phyloP scores from a whole-genome alignment of 1,284 basidiomycete species.

The Rhodotorula sp. region DNA sequence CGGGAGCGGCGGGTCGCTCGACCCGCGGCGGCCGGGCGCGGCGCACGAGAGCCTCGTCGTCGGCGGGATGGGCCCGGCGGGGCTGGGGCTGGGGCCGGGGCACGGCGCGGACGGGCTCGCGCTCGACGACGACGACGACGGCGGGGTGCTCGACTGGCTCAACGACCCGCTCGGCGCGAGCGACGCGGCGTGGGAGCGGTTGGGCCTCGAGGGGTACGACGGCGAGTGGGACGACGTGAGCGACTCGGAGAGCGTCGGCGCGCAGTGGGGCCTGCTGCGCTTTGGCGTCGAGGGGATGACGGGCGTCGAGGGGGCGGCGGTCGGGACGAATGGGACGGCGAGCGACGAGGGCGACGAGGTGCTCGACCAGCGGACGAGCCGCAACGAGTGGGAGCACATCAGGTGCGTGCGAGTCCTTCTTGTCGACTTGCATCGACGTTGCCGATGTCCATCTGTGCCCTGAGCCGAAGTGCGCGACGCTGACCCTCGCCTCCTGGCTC shows the following conservation, averaged over 20 bases:
- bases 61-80: slow-evolving; percentile 4
- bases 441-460: not conserved
- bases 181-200: slow-evolving; percentile 44
- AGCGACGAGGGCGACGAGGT: slow-evolving; percentile 41
- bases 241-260: slow-evolving; percentile 45
- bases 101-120: not conserved
- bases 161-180: slow-evolving; percentile 30
- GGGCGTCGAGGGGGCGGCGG: slow-evolving; percentile 27
- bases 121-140: slow-evolving; percentile 17
- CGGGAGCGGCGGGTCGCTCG: slow-evolving; percentile 6
- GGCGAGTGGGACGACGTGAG: slow-evolving; percentile 44
- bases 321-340: slow-evolving; percentile 25
- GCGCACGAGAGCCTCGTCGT: not conserved
- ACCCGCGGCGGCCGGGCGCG: not conserved
- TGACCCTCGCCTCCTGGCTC: not conserved
- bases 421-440: not conserved
- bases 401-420: slow-evolving; percentile 17
- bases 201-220: slow-evolving; percentile 39
- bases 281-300: slow-evolving; percentile 32
- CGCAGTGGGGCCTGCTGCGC: slow-evolving; percentile 33
- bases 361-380: slow-evolving; percentile 20
- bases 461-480: not conserved
- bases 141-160: slow-evolving; percentile 19
- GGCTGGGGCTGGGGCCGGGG: not conserved
- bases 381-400: slow-evolving; percentile 42